Conservation (phyloP, 139 green algal genomes). For the Eudorina sp. region DNA sequence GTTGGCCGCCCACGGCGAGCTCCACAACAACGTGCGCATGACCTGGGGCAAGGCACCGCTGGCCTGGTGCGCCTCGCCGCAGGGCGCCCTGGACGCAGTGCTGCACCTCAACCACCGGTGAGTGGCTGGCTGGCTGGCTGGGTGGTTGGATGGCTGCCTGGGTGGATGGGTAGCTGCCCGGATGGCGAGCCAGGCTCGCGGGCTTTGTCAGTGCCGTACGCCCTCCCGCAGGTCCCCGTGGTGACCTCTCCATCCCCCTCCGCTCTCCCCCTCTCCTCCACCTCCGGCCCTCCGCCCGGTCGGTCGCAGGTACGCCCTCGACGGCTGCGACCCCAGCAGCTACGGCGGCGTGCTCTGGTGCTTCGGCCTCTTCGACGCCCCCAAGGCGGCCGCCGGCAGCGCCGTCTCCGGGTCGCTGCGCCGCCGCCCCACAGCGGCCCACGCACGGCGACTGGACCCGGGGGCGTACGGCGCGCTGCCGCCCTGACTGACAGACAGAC, state of each 20-base stretch:
- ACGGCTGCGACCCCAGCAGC: constrained; percentile 37
- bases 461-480: constrained; percentile 12
- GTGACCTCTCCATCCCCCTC: no score
- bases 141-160: neutral
- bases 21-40: constrained; percentile 53
- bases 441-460: constrained; percentile 21
- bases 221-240: no score
- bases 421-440: neutral
- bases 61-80: neutral
- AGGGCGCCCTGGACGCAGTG: neutral
- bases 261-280: no score
- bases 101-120: constrained; percentile 45
- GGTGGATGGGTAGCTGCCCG: neutral
- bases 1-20: constrained; percentile 10
- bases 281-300: neutral
- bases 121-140: neutral
- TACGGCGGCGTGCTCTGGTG: constrained; percentile 43
- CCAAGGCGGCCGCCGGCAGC: neutral
- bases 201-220: no score
- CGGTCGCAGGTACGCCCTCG: constrained; percentile 25
- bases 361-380: constrained; percentile 43
- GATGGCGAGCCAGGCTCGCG: no score
- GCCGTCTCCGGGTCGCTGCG: constrained; percentile 16
- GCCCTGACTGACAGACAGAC: neutral
- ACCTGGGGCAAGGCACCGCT: constrained; percentile 43